These are phyloP conservation scores for Hyphodiscus hymeniophilus DNA, from an alignment of 495 filamentous ascomycete genomes.

Conservation along the genomic window DNA sequence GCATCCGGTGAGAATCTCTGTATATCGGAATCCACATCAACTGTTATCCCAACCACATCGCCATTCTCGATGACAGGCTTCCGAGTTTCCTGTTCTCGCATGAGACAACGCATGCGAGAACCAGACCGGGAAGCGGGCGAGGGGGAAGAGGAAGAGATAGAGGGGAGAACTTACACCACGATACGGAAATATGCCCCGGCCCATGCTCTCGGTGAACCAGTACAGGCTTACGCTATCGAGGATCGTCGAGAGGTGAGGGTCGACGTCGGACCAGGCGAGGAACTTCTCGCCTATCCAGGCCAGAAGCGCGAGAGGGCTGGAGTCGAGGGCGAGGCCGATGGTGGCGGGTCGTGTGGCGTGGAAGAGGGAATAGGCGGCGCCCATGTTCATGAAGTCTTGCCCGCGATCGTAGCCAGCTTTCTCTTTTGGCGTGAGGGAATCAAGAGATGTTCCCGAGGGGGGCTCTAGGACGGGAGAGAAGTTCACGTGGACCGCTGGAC, in stretches of 20 bases:
- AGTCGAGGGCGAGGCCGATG: slow-evolving; percentile 48
- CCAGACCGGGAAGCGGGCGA: background rate
- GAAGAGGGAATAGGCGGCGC: slow-evolving; percentile 44
- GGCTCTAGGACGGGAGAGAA: background rate
- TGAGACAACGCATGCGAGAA: too few species aligned
- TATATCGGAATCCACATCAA: too few species aligned
- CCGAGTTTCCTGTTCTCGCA: too few species aligned
- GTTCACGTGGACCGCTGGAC: slow-evolving; percentile 26
- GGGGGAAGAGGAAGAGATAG: background rate
- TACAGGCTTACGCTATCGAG: slow-evolving; percentile 51
- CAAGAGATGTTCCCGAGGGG: background rate
- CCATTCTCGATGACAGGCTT: too few species aligned
- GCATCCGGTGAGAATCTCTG: slow-evolving; percentile 1
- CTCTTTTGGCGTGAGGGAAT: slow-evolving; percentile 26
- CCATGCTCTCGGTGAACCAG: slow-evolving; percentile 56
- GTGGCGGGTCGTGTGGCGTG: slow-evolving; percentile 55
- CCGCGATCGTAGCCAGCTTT: slow-evolving; percentile 26
- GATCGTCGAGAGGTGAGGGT: slow-evolving; percentile 44
- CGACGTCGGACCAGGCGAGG: slow-evolving; percentile 51
- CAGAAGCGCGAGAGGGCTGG: slow-evolving; percentile 53
- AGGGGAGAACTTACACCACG: slow-evolving; percentile 22
- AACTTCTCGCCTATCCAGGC: slow-evolving; percentile 67
- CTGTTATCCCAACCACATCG: too few species aligned
- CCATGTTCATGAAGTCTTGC: slow-evolving; percentile 28
- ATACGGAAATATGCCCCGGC: slow-evolving; percentile 50